Base-by-base conservation (phyloP, 192 early-diverging fungal genomes). In the Fimicolochytrium jonesii region DNA sequence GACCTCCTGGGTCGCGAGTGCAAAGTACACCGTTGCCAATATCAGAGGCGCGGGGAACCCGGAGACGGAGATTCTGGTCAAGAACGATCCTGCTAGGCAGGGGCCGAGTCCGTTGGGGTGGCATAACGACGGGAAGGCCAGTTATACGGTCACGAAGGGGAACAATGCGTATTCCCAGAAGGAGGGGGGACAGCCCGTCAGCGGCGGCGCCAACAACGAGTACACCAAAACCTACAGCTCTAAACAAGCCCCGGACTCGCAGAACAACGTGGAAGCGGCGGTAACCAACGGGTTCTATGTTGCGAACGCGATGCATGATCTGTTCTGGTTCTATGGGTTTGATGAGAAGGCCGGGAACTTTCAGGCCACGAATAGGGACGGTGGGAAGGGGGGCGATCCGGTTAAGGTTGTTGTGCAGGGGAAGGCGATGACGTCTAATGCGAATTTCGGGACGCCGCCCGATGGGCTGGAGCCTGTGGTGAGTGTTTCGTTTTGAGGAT, bases 261-360 rank as follows among this genome's bases (percentile, higher is more conserved):
- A 36, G n/a, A 32, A 30, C 2, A 63, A 71, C 64, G 25, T 44
- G 23, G 7, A 49, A 25, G 71, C 69, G 17, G 59, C 68, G 7
- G 48, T 55, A 36, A 42, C 61, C 33, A 66, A 73, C 56, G 33
- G 28, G 34, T 71, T 73, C 36, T 49, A 58, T 57, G 37, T 44
- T 13, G 49, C 32, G 34, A 77, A 77, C 66, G 46, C 28, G 43
- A 52, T 66, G 53, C 85, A 87, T 64, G 74, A 86, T 73, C 67
- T 80, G 37, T 64, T 91, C 41, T 91, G 90, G 62, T 70, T 81
- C 37, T 76, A 78, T 48, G 73, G 73, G 28, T 77, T 77, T 49
- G 41, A 26, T 31, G 69, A 68, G 37, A 33, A 10, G 20, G 60
- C 90, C 1, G 93, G 92, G 2, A 96, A 96, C 71, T 94, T 96